Evolutionary conservation across 129 eudicot genomes (phyloP), one percentile per base, ranked within the genome.

Genomic region (Apium graveolens): DNA sequence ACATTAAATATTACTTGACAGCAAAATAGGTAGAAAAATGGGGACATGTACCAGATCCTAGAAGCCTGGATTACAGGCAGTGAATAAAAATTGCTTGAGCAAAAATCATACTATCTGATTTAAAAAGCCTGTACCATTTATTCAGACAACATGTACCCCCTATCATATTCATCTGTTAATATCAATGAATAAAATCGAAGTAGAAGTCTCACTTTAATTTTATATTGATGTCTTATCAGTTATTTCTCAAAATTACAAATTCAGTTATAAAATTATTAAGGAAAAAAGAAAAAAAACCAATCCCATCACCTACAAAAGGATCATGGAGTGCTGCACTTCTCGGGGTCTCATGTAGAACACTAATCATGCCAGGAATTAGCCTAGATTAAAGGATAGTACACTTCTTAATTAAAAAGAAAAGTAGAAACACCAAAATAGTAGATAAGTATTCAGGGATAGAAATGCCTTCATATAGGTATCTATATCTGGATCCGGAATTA

Each of bases 381-480:
- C 26, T 35, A 69, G 26, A 31, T 17, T 69, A 31, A 4, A 32
- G 24, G 43, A 31, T 31, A 7, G 43, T 35, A 69, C 31, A 69
- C n/a, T 32, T 32, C 24, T 70, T 0, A 5, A 24, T 18, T 8
- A 71, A 4, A 26, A 72, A 41, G 76, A 14, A 70, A 24, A n/a
- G n/a, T 24, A 26, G 60, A 11, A 42, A 73, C 38, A n/a, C 77
- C 41, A 73, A 32, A 21, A 71, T 2, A 73, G 9, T 44, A 11
- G 20, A 48, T 41, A 75, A 42, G 11, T 31, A 8, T 31, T 21
- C 4, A 32, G 31, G 35, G 14, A 75, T 34, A 2, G 34, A 43
- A 53, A 18, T 77, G 85, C 91, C 91, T 88, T 88, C 91, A 88
- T 88, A 76, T 81, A 88, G 43, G 87, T 84, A 78, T 88, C 91